Evolutionary conservation across 2,329 filamentous ascomycete species (phyloP), one percentile per base, ranked within the genome.

Genomic region (Elsinoe batatas): DNA sequence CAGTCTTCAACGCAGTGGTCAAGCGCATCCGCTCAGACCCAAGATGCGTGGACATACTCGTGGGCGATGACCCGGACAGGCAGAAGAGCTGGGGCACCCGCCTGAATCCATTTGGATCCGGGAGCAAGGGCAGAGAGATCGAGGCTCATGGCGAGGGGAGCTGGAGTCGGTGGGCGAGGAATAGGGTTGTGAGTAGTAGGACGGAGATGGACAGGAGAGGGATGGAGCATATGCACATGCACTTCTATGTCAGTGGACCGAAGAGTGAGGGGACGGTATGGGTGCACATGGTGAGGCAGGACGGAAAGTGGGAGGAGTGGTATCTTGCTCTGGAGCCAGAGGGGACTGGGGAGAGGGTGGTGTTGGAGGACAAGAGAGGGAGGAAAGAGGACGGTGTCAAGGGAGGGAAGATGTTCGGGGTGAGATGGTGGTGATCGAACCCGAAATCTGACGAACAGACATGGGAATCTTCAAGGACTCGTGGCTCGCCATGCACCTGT

Each of bases 1-100:
- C 83, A 56, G 83, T 93, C 67, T 96, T 95, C 77, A 95, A 94
- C 72, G 84, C 87, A 60, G 88, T 88, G 0, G 86, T 94, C 47
- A 81, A 87, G 65, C 82, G 83, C 59, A 83, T 97, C 67, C 88
- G 85, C 67, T 77, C 79, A 53, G 86, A 94, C 65, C 69, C 79
- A 0, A 76, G 81, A 57, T 94, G 88, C 66, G 74, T 83, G 26
- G 81, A 85, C 56, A 68, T 95, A 5, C 79, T 97, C 1, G 90
- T 90, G 12, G 83, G 88, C 13, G 53, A 55, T 17, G 53, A 26
- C 38, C 26, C 32, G 32, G 42, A 30, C 10, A 7, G 32, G 22
- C 8, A 13, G 5, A 35, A 36, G 38, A 37, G 26, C 30, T 47
- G 38, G 7, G 67, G 66, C 15, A 58, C 61, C 26, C 59, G 87